Percentiles rank a stretch among this genome's conserved stretches.
Conservation (phyloP, 768 basidiomycete genomes). For the Kwoniella shandongensis region DNA sequence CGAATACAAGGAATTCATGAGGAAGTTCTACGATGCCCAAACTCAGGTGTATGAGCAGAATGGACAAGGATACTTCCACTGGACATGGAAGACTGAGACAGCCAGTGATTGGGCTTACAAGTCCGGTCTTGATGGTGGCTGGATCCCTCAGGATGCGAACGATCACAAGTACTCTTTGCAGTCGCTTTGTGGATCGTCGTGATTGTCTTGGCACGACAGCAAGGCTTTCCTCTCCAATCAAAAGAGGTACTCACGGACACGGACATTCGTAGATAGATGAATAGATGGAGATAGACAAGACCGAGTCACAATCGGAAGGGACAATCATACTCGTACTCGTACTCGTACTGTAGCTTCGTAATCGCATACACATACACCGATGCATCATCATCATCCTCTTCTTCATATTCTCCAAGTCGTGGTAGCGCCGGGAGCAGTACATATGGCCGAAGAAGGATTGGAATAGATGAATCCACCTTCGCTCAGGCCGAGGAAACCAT, state of each 20-base stretch:
- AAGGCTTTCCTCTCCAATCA: too few relatives aligned
- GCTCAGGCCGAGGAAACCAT: slow-evolving; percentile 38
- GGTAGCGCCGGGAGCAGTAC: slow-evolving; percentile 31
- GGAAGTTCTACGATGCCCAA: slow-evolving; percentile 83
- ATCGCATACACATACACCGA: neutral
- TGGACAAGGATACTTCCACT: slow-evolving; percentile 49
- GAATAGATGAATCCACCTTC: slow-evolving; percentile 39
- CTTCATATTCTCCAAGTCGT: slow-evolving; percentile 1
- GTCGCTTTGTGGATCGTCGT: slow-evolving; percentile 59
- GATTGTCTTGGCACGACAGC: too few relatives aligned
- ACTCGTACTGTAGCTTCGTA: too few relatives aligned
- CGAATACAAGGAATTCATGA: slow-evolving; percentile 75
- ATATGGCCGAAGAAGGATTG: slow-evolving; percentile 14
- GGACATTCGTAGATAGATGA: too few relatives aligned
- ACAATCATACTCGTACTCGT: too few relatives aligned
- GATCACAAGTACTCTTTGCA: slow-evolving; percentile 60
- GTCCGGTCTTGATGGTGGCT: slow-evolving; percentile 73
- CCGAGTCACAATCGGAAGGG: too few relatives aligned
- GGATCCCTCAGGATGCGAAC: slow-evolving; percentile 71
- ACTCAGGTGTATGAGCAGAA: slow-evolving; percentile 49
- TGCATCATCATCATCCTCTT: slow-evolving; percentile 1
- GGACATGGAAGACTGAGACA: slow-evolving; percentile 54
- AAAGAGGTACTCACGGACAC: too few relatives aligned
- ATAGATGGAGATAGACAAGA: neutral
- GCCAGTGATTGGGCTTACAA: slow-evolving; percentile 91